Base-by-base conservation (phyloP, 192 early-diverging fungal species). In the Coemansia sp. region DNA sequence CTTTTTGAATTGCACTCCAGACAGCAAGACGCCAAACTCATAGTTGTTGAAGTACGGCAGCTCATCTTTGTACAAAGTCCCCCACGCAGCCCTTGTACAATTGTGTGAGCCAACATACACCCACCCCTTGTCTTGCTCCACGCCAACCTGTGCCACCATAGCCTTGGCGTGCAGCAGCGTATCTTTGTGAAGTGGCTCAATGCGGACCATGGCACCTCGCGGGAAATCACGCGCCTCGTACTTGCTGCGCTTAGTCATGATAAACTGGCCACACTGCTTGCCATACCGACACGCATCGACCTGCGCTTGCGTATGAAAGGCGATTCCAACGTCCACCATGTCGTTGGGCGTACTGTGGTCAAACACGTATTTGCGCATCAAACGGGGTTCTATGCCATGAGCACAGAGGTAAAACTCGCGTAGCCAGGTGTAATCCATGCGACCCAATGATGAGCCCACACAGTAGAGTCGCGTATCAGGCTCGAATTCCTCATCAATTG, bases 71-170 rank as follows among this genome's bases (percentile, higher is more conserved):
- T 23, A 16, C 34, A 71, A 28, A 0, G 65, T 53, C 3, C 77
- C 77, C 77, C 77, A 79, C 0, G 71, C 77, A 16, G 61, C 77
- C 4, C 56, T 72, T 2, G 71, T 71, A 53, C 64, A 79, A 33
- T 79, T 79, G 25, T 79, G 77, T 38, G 68, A 74, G 12, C 72
- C 71, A 25, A 79, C 7, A 16, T 74, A 79, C 23, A 79, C 23
- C 71, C 77, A 79, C 9, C 77, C 77, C 1, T 21, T 6, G 0
- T 20, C 3, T 42, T 73, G 77, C 0, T 34, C 23, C 11, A 20
- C 58, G 26, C 72, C 68, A 9, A 61, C 42, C 7, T 65, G 42
- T 6, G 42, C 42, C 18, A 74, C 61, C 18, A 74, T 64, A 3
- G 50, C 59, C 52, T 79, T 79, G n/a, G 71, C 61, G 35, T 79